Evolutionary conservation across 805 yeast species (phyloP).

Genomic region (Saccharomyces mikatae): DNA sequence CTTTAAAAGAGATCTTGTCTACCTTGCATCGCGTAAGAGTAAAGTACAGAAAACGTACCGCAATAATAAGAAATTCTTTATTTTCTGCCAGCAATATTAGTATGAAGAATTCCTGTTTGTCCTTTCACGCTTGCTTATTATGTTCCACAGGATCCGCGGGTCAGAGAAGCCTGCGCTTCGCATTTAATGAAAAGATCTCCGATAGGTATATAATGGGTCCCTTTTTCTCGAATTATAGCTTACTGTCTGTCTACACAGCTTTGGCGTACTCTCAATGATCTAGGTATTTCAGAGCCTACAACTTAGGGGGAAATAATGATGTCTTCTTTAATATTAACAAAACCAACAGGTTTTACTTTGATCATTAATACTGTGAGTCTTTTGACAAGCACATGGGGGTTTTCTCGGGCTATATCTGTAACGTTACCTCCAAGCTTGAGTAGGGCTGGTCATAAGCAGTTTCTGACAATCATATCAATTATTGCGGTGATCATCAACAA

Average conservation of each 20-base stretch:
- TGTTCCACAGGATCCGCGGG: background rate
- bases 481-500: conserved; percentile 39
- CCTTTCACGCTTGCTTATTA: background rate
- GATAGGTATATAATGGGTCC: background rate
- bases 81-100: background rate
- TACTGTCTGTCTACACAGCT: background rate
- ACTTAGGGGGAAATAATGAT: background rate
- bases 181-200: background rate
- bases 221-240: background rate
- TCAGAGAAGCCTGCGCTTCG: background rate
- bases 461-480: conserved; percentile 60
- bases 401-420: conserved; percentile 20
- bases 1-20: no score
- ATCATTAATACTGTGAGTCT: conserved; percentile 16
- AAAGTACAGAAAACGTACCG: background rate
- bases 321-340: background rate
- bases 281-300: background rate
- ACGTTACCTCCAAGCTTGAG: conserved; percentile 42
- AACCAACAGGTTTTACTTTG: conserved; percentile 11
- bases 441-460: conserved; percentile 62
- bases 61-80: background rate
- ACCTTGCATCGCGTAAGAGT: no score
- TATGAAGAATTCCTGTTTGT: background rate
- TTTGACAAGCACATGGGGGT: conserved; percentile 22
- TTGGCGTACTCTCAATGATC: background rate